Conservation (phyloP, 2,329 filamentous ascomycete genomes). For the Colletotrichum shisoi region DNA sequence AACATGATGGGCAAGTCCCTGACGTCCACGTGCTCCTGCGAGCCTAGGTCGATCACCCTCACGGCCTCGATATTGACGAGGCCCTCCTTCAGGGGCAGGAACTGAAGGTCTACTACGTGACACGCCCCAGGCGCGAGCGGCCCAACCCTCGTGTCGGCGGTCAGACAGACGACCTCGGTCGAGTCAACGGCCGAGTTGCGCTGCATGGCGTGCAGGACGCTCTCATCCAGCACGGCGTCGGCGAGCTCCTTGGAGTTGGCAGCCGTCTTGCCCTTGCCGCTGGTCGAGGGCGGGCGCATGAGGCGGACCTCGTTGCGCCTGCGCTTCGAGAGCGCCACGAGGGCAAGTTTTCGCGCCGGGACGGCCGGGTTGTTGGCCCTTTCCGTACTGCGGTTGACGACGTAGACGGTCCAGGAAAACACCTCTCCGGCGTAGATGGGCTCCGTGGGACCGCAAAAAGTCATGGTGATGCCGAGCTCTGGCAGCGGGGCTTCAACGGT, state of each 20-base stretch:
- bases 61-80: constrained; percentile 76
- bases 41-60: constrained; percentile 74
- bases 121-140: constrained; percentile 76
- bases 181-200: constrained; percentile 69
- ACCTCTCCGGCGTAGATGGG: constrained; percentile 69
- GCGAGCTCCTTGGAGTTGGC: constrained; percentile 55
- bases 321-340: constrained; percentile 72
- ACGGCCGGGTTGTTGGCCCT: constrained; percentile 47
- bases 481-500: constrained; percentile 58
- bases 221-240: constrained; percentile 75
- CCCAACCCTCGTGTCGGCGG: constrained; percentile 76
- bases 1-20: constrained; percentile 76
- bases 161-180: constrained; percentile 76
- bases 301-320: constrained; percentile 65
- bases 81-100: constrained; percentile 72
- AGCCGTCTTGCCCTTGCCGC: constrained; percentile 45
- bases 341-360: constrained; percentile 70
- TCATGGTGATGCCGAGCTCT: constrained; percentile 77
- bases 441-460: constrained; percentile 68
- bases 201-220: constrained; percentile 74
- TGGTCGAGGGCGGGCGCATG: constrained; percentile 62
- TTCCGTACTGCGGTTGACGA: constrained; percentile 73
- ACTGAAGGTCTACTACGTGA: constrained; percentile 75
- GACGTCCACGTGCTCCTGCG: constrained; percentile 79
- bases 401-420: constrained; percentile 77